Conservation (phyloP, 495 filamentous ascomycete genomes). For the Penicillium desertorum region DNA sequence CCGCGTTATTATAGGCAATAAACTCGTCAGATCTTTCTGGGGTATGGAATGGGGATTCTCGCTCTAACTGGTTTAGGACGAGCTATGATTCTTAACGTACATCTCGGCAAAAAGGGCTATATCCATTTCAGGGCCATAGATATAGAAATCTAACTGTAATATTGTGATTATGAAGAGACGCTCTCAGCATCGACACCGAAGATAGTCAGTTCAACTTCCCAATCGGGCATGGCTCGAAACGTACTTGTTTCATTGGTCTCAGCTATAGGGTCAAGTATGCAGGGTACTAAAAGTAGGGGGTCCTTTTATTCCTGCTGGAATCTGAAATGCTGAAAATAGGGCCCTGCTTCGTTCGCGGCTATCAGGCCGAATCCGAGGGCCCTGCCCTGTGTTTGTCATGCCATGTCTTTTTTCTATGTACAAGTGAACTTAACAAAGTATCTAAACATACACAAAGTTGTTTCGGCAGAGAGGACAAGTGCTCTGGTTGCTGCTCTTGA, state of each 20-base stretch:
- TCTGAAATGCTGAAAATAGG: not conserved
- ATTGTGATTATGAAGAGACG: not conserved
- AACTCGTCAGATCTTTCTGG: not conserved
- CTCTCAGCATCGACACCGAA: not conserved
- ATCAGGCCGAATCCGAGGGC: not conserved
- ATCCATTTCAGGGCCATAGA: not conserved
- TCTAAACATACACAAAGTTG: conserved; percentile 65
- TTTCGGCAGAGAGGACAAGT: conserved; percentile 89
- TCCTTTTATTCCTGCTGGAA: not conserved
- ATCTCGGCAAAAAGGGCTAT: not conserved
- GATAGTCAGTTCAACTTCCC: not conserved
- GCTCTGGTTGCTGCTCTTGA: conserved; percentile 85
- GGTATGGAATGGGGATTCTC: not conserved
- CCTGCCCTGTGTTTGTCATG: not conserved
- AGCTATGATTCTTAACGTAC: not conserved
- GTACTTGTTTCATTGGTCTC: conserved; percentile 18
- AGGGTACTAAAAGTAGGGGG: conserved; percentile 19
- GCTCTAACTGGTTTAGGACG: not conserved
- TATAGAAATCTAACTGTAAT: not conserved
- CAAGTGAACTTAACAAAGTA: conserved; percentile 10
- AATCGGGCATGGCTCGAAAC: conserved; percentile 4
- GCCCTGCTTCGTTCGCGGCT: not conserved
- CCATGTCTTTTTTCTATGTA: conserved; percentile 23
- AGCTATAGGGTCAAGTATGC: conserved; percentile 3
- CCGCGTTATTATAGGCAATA: conserved; percentile 8